Conservation (phyloP, 306 rosid species). For the Lathyrus tuberosus region DNA sequence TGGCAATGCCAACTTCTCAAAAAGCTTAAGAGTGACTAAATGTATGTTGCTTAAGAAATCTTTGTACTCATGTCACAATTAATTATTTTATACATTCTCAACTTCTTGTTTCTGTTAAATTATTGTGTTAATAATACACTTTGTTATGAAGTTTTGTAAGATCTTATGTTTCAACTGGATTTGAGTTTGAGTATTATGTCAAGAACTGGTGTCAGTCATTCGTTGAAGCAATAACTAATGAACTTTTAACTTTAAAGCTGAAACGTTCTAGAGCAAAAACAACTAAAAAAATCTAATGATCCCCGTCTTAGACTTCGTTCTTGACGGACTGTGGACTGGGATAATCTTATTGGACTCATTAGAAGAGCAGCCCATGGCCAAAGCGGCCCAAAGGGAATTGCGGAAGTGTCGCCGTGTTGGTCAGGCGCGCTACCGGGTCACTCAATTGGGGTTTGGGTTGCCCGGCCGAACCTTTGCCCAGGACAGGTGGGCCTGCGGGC, state of each 20-base stretch:
- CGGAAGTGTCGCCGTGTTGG: too few species aligned
- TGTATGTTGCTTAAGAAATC: not conserved
- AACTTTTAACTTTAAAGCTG: not conserved
- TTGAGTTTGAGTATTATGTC: not conserved
- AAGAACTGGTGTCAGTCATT: not conserved
- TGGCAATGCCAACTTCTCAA: constrained; percentile 97
- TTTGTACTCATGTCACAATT: not conserved
- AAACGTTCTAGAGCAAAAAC: not conserved
- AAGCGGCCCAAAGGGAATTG: too few species aligned
- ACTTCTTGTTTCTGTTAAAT: not conserved
- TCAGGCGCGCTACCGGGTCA: too few species aligned
- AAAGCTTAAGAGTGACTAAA: constrained; percentile 42
- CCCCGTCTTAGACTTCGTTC: too few species aligned
- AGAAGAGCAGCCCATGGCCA: too few species aligned
- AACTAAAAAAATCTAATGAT: too few species aligned
- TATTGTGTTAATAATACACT: not conserved
- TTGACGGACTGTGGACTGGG: too few species aligned
- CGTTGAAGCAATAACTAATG: not conserved
- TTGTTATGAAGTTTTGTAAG: constrained; percentile 1
- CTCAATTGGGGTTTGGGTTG: too few species aligned
- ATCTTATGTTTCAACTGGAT: not conserved
- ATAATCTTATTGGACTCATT: too few species aligned
- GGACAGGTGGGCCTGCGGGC: too few species aligned
- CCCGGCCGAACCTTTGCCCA: too few species aligned
- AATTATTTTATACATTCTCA: not conserved